A percentile compares a stretch with the other conserved stretches of the same genome.
Conservation (phyloP, 305 asterid species). For the Solanum hybrid region DNA sequence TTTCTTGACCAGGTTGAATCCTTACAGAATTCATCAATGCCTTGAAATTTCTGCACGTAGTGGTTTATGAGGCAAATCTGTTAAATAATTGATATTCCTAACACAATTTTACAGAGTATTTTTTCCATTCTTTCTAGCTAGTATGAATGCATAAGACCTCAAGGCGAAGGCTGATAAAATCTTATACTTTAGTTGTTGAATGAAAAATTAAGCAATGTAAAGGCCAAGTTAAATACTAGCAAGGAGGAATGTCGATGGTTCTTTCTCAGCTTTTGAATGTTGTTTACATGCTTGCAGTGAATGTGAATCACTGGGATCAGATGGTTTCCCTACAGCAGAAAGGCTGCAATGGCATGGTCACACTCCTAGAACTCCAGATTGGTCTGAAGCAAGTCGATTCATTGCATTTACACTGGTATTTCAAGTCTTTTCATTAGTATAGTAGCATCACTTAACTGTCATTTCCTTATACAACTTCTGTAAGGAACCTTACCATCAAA, state of each 20-base stretch:
- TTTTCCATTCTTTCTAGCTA: not conserved
- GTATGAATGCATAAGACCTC: not conserved
- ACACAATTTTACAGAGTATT: not conserved
- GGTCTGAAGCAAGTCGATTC: constrained; percentile 78
- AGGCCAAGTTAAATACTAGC: not conserved
- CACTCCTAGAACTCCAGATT: constrained; percentile 68
- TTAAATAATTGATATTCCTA: not conserved
- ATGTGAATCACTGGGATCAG: constrained; percentile 83
- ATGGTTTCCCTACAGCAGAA: constrained; percentile 85
- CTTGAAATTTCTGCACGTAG: not conserved
- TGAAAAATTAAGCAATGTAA: not conserved
- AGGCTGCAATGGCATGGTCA: constrained; percentile 91
- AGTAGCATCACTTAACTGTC: not conserved
- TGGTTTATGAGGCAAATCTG: not conserved
- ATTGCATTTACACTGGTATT: constrained; percentile 82
- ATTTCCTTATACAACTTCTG: not conserved
- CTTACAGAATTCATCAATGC: not conserved
- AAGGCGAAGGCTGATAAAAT: not conserved
- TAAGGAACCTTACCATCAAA: not conserved
- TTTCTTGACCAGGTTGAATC: not conserved
- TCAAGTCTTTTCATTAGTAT: not conserved
- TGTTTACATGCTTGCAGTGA: constrained; percentile 35
- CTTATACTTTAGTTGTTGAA: not conserved
- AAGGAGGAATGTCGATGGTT: not conserved
- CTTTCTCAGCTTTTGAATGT: not conserved